Conservation (phyloP, 2,329 filamentous ascomycete species). For the Pseudopyrenochaeta lycopersici region DNA sequence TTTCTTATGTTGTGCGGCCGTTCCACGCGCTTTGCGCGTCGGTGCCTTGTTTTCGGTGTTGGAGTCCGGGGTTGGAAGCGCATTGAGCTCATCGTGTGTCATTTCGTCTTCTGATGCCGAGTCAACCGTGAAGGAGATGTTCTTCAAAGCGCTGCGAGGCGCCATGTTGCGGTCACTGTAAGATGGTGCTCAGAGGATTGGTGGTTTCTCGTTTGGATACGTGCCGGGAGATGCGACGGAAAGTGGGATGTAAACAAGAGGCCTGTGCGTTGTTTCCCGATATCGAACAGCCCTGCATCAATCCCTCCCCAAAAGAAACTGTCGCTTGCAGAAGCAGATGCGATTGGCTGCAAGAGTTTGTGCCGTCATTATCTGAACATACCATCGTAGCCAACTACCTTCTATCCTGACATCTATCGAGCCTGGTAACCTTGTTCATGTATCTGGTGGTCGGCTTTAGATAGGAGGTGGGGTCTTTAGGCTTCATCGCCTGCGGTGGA, state of each 20-base stretch:
- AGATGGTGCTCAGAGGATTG: background rate
- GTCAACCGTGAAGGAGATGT: constrained; percentile 51
- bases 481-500: too few relatives aligned
- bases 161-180: constrained; percentile 34
- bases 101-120: constrained; percentile 54
- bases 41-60: constrained; percentile 50
- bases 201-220: constrained; percentile 1
- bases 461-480: too few relatives aligned
- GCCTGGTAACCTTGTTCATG: too few relatives aligned
- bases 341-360: too few relatives aligned
- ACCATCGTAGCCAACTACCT: too few relatives aligned
- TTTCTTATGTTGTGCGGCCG: constrained; percentile 36
- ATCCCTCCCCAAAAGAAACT: background rate
- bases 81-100: constrained; percentile 44
- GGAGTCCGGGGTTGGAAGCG: constrained; percentile 52
- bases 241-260: constrained; percentile 18
- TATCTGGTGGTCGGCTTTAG: too few relatives aligned
- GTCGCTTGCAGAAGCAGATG: too few relatives aligned
- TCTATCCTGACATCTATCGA: too few relatives aligned
- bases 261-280: background rate
- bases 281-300: background rate
- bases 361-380: too few relatives aligned
- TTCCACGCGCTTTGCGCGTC: constrained; percentile 44
- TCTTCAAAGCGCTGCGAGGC: constrained; percentile 40
- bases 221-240: background rate